Evolutionary conservation across 768 basidiomycete genomes (phyloP), one percentile per base, ranked within the genome.

Genomic region (Leccinellum rugosiceps): DNA sequence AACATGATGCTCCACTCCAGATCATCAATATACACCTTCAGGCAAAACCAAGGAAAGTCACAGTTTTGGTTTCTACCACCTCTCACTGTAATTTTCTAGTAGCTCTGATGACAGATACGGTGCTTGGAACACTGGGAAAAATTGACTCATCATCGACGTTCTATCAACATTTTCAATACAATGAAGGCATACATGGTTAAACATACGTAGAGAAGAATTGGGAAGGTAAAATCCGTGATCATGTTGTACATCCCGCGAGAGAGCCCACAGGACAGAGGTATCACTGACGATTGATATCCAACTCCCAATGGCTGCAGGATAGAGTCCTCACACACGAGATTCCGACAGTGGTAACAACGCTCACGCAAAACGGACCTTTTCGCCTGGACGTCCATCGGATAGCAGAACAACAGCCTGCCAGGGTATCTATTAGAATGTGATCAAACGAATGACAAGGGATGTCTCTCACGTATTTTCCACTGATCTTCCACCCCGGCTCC

Each of bases 401-500:
- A 95, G 74, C 10, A 95, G 83, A 5, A 95, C 88, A 58, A 95
- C 87, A 63, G 94, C 94, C 90, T 92, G 58, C 10, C 35, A 19
- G 58, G 3, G 13, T 30, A 30, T 55, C 31, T 19, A 47, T 71
- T 46, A 73, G 62, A 17, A 44, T 54, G 19, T 3, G 55, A 48
- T 55, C 46, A 53, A 51, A 52, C 41, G 48, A 32, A 41, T 17
- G 10, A 26, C 23, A 45, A 53, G 32, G 23, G 15, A 55, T 7
- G 46, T 60, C 17, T 80, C 91, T 76, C 71, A 94, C 93, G 67
- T 94, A 95, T 92, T 95, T 94, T 48, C 94, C 94, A 50, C 90
- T 92, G 67, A 97, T 96, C 78, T 94, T 95, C 95, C 95, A 98
- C 50, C 95, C 95, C 17, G 89, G 85, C 68, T 97, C 93, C 26